A percentile compares a stretch with the other conserved stretches of the same genome.
phyloP scores from a whole-genome alignment of 2,329 filamentous ascomycete species.

The Hyphodiscus sp. region DNA sequence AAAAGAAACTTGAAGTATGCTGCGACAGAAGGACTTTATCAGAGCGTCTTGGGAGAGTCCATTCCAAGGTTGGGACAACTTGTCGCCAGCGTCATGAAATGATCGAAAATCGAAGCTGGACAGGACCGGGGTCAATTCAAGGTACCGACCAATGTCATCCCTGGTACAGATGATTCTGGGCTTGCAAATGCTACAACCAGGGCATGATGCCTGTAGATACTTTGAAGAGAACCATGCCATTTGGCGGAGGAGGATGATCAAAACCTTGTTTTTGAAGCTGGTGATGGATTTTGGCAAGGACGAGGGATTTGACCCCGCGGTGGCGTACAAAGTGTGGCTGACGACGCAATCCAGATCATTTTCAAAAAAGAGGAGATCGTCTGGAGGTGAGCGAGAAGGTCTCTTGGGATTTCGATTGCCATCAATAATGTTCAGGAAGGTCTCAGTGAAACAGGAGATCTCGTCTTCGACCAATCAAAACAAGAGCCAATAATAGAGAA shows the following conservation, averaged over 20 bases:
- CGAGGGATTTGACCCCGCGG: neutral
- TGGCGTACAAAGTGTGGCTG: neutral
- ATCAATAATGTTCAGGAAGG: no score
- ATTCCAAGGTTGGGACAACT: slow-evolving; percentile 1
- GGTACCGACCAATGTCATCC: slow-evolving; percentile 1
- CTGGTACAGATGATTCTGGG: neutral
- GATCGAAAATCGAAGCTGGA: neutral
- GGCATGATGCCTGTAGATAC: neutral
- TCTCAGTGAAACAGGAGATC: no score
- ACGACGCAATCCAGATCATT: neutral
- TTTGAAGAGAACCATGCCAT: neutral
- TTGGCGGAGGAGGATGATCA: neutral
- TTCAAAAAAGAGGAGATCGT: neutral
- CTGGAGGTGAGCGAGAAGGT: neutral
- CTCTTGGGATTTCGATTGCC: neutral
- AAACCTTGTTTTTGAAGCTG: neutral
- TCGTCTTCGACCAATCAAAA: no score
- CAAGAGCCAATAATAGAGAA: no score
- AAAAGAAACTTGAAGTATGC: neutral
- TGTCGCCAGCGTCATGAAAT: neutral
- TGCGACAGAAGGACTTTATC: neutral
- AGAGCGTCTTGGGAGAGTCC: neutral
- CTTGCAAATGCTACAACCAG: neutral
- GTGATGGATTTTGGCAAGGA: neutral
- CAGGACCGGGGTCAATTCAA: slow-evolving; percentile 10